phyloP scores from a whole-genome alignment of 306 rosid genomes.

The Acacia confusa region DNA sequence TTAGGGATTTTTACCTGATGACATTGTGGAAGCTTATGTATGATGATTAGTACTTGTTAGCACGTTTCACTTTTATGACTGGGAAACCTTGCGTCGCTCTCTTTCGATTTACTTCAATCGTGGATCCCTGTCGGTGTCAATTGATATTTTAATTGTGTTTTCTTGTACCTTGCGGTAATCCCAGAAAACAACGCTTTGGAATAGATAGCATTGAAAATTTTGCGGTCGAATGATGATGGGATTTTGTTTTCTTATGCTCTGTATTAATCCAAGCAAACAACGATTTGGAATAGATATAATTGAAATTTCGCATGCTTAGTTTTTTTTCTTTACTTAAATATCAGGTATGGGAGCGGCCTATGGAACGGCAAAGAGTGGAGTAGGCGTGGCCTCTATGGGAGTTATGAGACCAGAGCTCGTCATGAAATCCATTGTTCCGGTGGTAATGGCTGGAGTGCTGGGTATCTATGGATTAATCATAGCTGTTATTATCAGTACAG shows the following conservation, averaged over 20 bases:
- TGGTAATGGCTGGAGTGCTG: conserved; percentile 83
- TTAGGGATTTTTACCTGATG: not conserved
- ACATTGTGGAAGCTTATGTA: not conserved
- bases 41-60: not conserved
- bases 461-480: conserved; percentile 74
- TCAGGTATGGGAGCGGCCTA: conserved; percentile 84
- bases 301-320: not conserved
- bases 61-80: not conserved
- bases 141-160: not conserved
- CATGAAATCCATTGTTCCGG: conserved; percentile 82
- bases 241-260: not conserved
- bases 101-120: not conserved
- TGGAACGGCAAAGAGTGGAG: conserved; percentile 81
- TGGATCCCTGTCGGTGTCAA: not conserved
- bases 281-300: not conserved
- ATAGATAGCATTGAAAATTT: not conserved
- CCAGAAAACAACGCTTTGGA: not conserved
- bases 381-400: conserved; percentile 85
- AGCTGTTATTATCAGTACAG: conserved; percentile 78
- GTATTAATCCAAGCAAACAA: not conserved
- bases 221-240: not conserved
- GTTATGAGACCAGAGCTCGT: conserved; percentile 85
- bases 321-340: not conserved
- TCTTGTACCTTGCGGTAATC: not conserved
- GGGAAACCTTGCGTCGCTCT: not conserved